Evolutionary conservation across 1,284 basidiomycete genomes (phyloP).

Genomic region (Paramarasmius palmivorus): DNA sequence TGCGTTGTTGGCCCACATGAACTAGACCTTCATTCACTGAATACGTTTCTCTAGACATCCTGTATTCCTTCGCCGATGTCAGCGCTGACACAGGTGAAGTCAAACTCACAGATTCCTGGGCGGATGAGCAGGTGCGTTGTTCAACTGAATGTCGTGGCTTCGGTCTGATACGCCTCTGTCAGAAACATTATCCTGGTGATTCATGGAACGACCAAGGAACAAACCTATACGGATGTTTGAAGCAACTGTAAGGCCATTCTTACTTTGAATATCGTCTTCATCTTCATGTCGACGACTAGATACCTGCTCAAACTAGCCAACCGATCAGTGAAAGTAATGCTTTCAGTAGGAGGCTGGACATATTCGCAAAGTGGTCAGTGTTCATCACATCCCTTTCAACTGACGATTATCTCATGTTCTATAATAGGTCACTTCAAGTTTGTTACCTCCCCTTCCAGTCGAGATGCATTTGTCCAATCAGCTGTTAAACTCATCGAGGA

Average conservation of each 20-base stretch:
- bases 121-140: conserved; percentile 71
- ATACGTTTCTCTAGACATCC: conserved; percentile 55
- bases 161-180: conserved; percentile 6
- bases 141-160: background rate
- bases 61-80: conserved; percentile 87
- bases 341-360: conserved; percentile 79
- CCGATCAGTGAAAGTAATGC: conserved; percentile 74
- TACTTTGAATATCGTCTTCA: too few relatives aligned
- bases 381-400: too few relatives aligned
- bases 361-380: conserved; percentile 57
- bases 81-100: conserved; percentile 67
- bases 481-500: conserved; percentile 80
- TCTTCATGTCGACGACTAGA: conserved; percentile 37
- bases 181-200: conserved; percentile 70
- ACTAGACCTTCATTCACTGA: background rate
- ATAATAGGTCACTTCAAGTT: conserved; percentile 60
- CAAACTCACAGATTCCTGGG: conserved; percentile 76
- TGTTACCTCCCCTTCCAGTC: conserved; percentile 51
- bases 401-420: too few relatives aligned
- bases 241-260: conserved; percentile 58
- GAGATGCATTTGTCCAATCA: conserved; percentile 69
- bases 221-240: conserved; percentile 86
- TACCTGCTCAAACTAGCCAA: conserved; percentile 71
- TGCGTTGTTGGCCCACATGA: conserved; percentile 24
- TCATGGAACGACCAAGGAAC: conserved; percentile 65